Evolutionary conservation across 106 monocot genomes (phyloP).

Genomic region (Triglochin maritima): DNA sequence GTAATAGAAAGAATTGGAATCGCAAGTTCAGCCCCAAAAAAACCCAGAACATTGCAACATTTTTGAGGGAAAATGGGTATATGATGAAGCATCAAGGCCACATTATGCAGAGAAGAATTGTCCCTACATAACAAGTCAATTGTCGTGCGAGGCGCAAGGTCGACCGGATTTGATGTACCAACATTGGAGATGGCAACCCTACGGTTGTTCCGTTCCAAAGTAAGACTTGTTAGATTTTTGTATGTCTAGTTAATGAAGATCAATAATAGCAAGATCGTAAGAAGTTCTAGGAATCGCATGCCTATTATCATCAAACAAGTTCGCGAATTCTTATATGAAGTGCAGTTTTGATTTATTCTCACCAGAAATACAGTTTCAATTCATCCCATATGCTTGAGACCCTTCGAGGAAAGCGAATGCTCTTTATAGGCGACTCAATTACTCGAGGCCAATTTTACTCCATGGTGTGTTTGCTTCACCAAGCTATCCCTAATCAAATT

Average conservation of each 20-base stretch:
- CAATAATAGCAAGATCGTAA: too few species aligned
- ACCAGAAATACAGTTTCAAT: constrained; percentile 18
- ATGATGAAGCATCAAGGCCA: constrained; percentile 44
- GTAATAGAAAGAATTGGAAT: too few species aligned
- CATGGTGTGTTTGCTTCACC: constrained; percentile 48
- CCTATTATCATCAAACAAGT: not conserved
- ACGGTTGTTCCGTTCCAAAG: constrained; percentile 49
- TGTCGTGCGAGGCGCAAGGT: constrained; percentile 57
- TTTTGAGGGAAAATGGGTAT: constrained; percentile 48
- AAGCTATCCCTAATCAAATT: constrained; percentile 29
- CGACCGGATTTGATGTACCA: constrained; percentile 51
- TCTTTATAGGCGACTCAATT: constrained; percentile 9
- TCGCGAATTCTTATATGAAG: not conserved
- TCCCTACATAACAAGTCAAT: constrained; percentile 27
- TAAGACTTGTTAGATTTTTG: too few species aligned
- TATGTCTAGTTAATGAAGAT: too few species aligned
- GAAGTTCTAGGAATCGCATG: too few species aligned
- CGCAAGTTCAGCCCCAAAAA: too few species aligned
- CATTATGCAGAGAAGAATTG: constrained; percentile 47
- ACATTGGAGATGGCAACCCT: constrained; percentile 68
- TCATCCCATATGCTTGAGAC: not conserved
- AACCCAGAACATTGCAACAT: constrained; percentile 42
- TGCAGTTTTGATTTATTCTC: too few species aligned
- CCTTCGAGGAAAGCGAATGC: not conserved
- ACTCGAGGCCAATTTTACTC: not conserved